Percentiles rank a stretch among this genome's conserved stretches.
phyloP scores from a whole-genome alignment of 331 rosid genomes.

The Cydonia oblonga region DNA sequence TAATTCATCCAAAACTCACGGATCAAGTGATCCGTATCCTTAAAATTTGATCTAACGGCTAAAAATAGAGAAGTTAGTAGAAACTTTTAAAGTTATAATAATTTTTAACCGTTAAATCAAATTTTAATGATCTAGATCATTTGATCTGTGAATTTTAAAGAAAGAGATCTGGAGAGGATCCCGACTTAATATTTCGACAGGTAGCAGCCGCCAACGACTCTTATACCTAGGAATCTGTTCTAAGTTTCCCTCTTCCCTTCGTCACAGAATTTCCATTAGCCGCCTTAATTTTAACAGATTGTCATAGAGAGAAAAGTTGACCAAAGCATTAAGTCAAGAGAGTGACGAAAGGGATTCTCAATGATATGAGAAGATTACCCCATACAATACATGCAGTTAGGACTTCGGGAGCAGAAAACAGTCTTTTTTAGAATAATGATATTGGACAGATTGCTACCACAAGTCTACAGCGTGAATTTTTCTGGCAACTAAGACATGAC shows the following conservation, averaged over 20 bases:
- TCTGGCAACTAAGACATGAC: not conserved
- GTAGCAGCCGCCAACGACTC: not conserved
- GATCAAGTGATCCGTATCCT: no score
- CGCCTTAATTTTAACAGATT: not conserved
- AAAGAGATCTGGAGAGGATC: no score
- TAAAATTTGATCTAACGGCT: no score
- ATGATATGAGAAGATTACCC: constrained; percentile 15
- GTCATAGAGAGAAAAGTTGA: constrained; percentile 9
- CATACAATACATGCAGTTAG: constrained; percentile 10
- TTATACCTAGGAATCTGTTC: not conserved
- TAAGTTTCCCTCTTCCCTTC: constrained; percentile 2
- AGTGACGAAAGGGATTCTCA: constrained; percentile 23
- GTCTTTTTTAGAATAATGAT: not conserved
- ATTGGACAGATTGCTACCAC: not conserved
- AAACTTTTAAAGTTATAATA: no score
- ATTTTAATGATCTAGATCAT: no score
- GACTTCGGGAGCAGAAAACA: constrained; percentile 1
- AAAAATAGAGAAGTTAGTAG: no score
- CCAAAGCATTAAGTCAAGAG: constrained; percentile 12
- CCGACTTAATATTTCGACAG: not conserved
- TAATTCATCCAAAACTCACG: no score
- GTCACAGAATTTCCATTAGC: not conserved
- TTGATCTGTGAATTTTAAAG: no score
- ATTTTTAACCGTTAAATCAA: no score
- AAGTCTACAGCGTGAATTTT: not conserved